Base-by-base conservation (phyloP, 225 moss, liverwort and hornwort genomes). In the Pleurozium schreberi region DNA sequence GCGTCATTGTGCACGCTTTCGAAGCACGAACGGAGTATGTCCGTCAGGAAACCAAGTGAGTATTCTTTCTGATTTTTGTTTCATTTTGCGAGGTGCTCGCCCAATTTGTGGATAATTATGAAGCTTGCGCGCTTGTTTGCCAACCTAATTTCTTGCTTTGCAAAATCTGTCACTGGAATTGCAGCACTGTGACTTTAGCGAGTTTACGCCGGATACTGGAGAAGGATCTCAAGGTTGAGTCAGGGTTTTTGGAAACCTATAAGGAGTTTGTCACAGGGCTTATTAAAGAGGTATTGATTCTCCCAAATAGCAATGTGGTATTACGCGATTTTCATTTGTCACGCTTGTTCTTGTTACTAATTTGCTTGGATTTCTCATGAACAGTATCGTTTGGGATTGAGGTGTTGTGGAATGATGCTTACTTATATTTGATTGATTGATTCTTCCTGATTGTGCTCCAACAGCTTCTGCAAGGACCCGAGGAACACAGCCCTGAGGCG, bases 191-290 rank as follows among this genome's bases (percentile, higher is more conserved):
- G 86, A 95, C 95, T 38, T 53, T 93, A 69, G 50, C 26, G 52
- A 89, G 85, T 73, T 49, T 87, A 58, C 93, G 95, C 83, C 90
- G 93, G 71, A 78, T 95, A 50, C 85, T 95, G 84, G 95, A 95
- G 90, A 87, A 90, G 79, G 95, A 95, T 89, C 87, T 95, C 19
- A 92, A 92, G 60, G 90, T 95, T 33, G 91, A 92, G 76, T 70
- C 81, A 62, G 91, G 93, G 47, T 92, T 90, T 77, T 81, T 95
- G 87, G 88, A 88, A 75, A 27, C 89, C 42, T 31, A 91, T 34
- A 94, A 90, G 87, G 88, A 87, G 2, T 33, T 91, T 47, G 78
- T 94, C 42, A 67, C 38, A 62, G 60, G 68, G 31, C 79, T 84
- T 82, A 91, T 93, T 30, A 40, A 40, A 75, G 83, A 88, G 93